Evolutionary conservation across 495 filamentous ascomycete species (phyloP), one percentile per base, ranked within the genome.

Genomic region (Aspergillus mulundensis): DNA sequence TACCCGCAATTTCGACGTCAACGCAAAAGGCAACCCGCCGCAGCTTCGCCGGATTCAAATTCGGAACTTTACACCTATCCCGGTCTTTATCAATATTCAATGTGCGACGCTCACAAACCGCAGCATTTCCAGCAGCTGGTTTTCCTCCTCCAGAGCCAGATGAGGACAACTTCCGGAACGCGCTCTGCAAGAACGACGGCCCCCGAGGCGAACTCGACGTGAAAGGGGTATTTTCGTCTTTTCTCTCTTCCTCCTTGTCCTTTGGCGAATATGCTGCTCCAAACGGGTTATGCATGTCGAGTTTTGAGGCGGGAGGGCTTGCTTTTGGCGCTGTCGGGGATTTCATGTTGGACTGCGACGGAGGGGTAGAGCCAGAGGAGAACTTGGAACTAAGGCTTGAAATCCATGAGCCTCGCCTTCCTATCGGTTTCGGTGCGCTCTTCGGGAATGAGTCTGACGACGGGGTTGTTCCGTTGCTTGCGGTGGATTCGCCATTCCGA

Each of bases 321-420:
- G 76, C 66, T 58, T 84, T 85, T 1, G 77, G 66, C 43, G 69
- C 68, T 32, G 75, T 56, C 18, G 66, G 66, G 58, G 57, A 63
- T 57, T 77, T 78, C 19, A 77, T 64, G 54, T 69, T 70, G 25
- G 75, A 70, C 50, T 77, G 72, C 48, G 69, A 71, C 50, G 73
- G 72, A 34, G 76, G 73, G 25, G 69, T 78, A 21, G 78, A 79
- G n/a, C 83, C 87, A 11, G 81, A 82, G 7, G 89, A 91, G 72
- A 98, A 96, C 65, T 94, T 97, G 55, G 90, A 95, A 59, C 90
- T 95, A 50, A 97, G 79, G 58, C 82, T 95, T 28, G 88, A 90
- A 55, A 98, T 88, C 93, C 93, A 98, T 19, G 91, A 95, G 39
- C 83, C 87, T 54, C 87, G 77, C 53, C 91, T 77, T 50, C 78